Base-by-base conservation (phyloP, 371 early-diverging fungal species). In the Syncephalastrum racemosum region DNA sequence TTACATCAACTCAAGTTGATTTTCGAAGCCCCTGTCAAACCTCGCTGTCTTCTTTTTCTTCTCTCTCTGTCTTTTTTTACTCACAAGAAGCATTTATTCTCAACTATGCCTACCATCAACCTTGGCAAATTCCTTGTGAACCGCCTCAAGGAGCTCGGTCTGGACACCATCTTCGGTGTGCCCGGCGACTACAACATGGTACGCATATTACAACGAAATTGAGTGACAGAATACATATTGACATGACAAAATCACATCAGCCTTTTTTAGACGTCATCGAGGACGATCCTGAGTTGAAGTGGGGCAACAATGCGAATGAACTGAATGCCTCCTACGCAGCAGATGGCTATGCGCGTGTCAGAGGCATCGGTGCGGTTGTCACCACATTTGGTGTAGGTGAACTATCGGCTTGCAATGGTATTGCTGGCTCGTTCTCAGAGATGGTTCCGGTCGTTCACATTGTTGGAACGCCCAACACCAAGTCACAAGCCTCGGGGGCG, bases 311-410 rank as follows among this genome's bases (percentile, higher is more conserved):
- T 56, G 66, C 67, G 5, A 79, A 79, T 25, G 76, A 79, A 55
- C 42, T 79, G 16, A 79, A 81, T 14, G 72, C 74, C n/a, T 55
- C 76, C 4, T 78, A 78, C 63, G 73, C 82, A 2, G 80, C 80
- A 12, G 82, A 82, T 62, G 80, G 82, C 18, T 82, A 82, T 60
- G 79, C 83, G 31, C 70, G 70, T 51, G 50, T 68, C n/a, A 46
- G 59, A 14, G 67, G 74, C 40, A 62, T 61, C 12, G 74, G 70
- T 40, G 59, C 74, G 25, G 40, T 82, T 8, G 64, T 78, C 16
- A 82, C 83, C 3, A 80, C 83, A 7, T 82, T 82, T 58, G 83
- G 83, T 36, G 83, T 82, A 2, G 83, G 83, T 27, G 83, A 82
- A 58, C 56, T 82, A 5, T 73, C 71, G 27, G 78, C 79, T 4